These are phyloP conservation scores for Pleurozium schreberi DNA, from an alignment of 225 moss, liverwort and hornwort genomes.

Conservation along the genomic window DNA sequence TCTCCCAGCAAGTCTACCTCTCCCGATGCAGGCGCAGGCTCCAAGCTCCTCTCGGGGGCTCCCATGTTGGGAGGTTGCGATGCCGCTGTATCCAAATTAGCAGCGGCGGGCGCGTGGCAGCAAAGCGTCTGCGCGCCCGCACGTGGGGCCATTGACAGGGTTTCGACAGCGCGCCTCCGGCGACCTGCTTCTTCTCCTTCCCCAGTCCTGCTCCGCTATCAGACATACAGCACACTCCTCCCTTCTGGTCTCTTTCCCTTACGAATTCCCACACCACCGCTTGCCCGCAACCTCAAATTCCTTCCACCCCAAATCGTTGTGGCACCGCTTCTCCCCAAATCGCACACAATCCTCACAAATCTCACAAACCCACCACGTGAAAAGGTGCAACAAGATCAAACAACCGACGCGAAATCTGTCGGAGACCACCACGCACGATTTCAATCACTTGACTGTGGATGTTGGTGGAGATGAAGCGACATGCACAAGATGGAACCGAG, in stretches of 20 bases:
- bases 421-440: not conserved
- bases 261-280: not conserved
- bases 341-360: not conserved
- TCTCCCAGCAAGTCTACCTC: conserved; percentile 33
- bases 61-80: not conserved
- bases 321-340: not conserved
- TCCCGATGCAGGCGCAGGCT: conserved; percentile 33
- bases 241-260: not conserved
- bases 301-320: not conserved
- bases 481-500: not conserved
- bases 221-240: conserved; percentile 92
- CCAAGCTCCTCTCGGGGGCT: conserved; percentile 2
- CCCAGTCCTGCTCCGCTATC: conserved; percentile 79
- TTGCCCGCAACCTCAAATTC: not conserved
- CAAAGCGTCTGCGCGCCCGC: conserved; percentile 93
- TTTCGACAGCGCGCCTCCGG: conserved; percentile 74
- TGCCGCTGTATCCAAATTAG: conserved; percentile 34
- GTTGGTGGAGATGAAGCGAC: not conserved
- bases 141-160: conserved; percentile 99
- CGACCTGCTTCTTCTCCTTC: conserved; percentile 59
- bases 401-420: not conserved
- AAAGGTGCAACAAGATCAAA: not conserved
- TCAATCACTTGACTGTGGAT: not conserved
- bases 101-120: conserved; percentile 88
- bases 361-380: not conserved